These are phyloP conservation scores for Cryptococcus depauperatus DNA, from an alignment of 1,284 basidiomycete genomes.

Conservation along the genomic window DNA sequence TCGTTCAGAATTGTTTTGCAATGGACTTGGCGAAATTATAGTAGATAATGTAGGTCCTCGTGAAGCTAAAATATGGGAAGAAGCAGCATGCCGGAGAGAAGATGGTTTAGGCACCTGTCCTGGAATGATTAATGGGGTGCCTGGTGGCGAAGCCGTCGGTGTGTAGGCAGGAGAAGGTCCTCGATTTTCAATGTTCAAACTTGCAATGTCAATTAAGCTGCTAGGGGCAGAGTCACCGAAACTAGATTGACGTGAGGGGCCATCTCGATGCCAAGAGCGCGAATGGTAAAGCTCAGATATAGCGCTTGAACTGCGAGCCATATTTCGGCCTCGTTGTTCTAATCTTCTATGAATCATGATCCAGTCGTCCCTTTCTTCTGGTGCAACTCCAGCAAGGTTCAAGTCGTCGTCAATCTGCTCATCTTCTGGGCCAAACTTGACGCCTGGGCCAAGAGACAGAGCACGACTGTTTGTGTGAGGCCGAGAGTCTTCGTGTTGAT, in stretches of 20 bases:
- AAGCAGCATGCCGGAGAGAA: constrained; percentile 10
- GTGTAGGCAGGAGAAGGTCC: constrained; percentile 45
- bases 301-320: constrained; percentile 28
- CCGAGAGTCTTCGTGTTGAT: constrained; percentile 21
- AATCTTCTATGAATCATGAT: constrained; percentile 5
- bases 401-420: constrained; percentile 44
- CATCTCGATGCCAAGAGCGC: constrained; percentile 22
- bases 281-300: constrained; percentile 28
- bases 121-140: not conserved
- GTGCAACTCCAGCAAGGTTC: constrained; percentile 26
- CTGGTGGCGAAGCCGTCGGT: constrained; percentile 11
- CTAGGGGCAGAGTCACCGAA: constrained; percentile 6
- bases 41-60: constrained; percentile 22
- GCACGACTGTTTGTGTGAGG: constrained; percentile 49
- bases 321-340: not conserved
- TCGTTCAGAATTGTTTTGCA: constrained; percentile 21
- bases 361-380: constrained; percentile 14
- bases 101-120: constrained; percentile 9
- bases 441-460: constrained; percentile 70
- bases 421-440: constrained; percentile 43
- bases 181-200: constrained; percentile 20
- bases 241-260: constrained; percentile 22
- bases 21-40: constrained; percentile 23
- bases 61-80: constrained; percentile 2
- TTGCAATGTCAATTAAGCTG: constrained; percentile 6